Base-by-base conservation (phyloP, 306 rosid genomes). In the Ziziphus jujuba region DNA sequence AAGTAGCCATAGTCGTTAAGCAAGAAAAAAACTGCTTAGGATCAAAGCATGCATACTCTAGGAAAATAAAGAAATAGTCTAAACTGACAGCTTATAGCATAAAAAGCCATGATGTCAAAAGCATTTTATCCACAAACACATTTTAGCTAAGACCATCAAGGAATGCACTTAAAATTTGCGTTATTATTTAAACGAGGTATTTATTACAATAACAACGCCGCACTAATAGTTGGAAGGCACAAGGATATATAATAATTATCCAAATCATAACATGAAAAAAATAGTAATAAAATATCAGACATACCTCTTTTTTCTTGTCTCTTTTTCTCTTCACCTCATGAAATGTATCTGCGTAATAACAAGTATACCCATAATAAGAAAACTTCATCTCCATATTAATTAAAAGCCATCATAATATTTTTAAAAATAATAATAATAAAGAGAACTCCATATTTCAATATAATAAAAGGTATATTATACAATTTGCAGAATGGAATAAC, bases 311-410 rank as follows among this genome's bases (percentile, higher is more conserved):
- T 75, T 81, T 87, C 81, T 88, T 85, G 72, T 95, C 97, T 69
- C 89, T 88, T 81, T 87, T 95, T 73, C 97, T 90, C 91, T 77
- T 95, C 83, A 95, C 99, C 78, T 86, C 92, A 77, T 85, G 99
- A 78, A 95, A 95, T 57, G 97, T 80, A 77, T 90, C 97, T 90
- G 82, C 44, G 54, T 45, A 71, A 70, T 66, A 74, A 33, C 23
- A 69, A 52, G 45, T 51, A 57, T 6, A 74, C 25, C 23, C 36
- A 59, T 0, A 6, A 21, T 45, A 52, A 52, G 61, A 45, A 70
- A 36, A 73, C 12, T 22, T 22, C 66, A 57, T 31, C 5, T 5
- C 9, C 1, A 24, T 7, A 34, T 12, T 14, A 28, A 9, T 12
- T 16, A 51, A 49, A 54, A 48, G 13, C 21, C 24, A 48, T 58